Evolutionary conservation across 75 land plant genomes (phyloP), one percentile per base, ranked within the genome.

Genomic region (Selaginella moellendorffii): DNA sequence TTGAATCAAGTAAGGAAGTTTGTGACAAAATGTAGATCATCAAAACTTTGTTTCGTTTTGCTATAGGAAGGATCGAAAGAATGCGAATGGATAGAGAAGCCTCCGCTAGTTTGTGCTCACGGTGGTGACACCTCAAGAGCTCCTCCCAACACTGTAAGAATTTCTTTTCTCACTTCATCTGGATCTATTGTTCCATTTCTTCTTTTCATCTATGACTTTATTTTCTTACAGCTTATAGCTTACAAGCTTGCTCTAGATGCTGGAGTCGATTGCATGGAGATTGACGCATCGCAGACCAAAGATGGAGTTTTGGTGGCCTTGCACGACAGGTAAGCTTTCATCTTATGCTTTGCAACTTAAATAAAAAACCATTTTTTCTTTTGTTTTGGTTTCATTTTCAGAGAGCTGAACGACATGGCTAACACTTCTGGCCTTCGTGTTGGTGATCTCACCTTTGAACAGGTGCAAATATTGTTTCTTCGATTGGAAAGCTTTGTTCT

Each of bases 21-120:
- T n/a, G n/a, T n/a, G n/a, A n/a, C n/a, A n/a, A n/a, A n/a, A n/a
- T n/a, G n/a, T n/a, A n/a, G n/a, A n/a, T n/a, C n/a, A n/a, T n/a
- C n/a, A n/a, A n/a, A n/a, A n/a, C n/a, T n/a, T n/a, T n/a, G n/a
- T n/a, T n/a, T n/a, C n/a, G n/a, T n/a, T n/a, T n/a, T n/a, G n/a
- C n/a, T n/a, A n/a, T n/a, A n/a, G n/a, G n/a, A n/a, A n/a, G n/a
- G n/a, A n/a, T n/a, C n/a, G n/a, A n/a, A n/a, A 51, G 78, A 77
- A 64, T 91, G 97, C 46, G 73, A 81, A 53, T 91, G 97, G 97
- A 28, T 91, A 53, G 36, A 71, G 1, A 65, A 62, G 60, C 86
- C 85, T 58, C 97, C 97, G 1, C 75, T 91, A 53, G 95, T 91
- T 10, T 91, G 97, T 73, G 97, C 97, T 63, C 97, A 91, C 74